Base-by-base conservation (phyloP, 2,329 filamentous ascomycete species). In the Aspergillus sp. region DNA sequence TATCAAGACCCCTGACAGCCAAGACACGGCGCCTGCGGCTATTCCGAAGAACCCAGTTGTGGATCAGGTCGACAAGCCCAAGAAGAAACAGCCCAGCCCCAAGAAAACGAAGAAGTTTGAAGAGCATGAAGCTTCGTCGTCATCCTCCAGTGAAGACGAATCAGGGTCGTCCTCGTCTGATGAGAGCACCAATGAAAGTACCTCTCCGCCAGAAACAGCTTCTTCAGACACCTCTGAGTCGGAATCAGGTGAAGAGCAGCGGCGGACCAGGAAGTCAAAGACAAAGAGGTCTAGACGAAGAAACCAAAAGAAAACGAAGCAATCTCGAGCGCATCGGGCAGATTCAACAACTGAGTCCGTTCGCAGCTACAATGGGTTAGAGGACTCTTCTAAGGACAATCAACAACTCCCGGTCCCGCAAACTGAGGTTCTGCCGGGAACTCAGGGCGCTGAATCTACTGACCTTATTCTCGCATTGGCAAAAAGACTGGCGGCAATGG, bases 231-330 rank as follows among this genome's bases (percentile, higher is more conserved):
- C 49, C 9, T 52, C 56, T 1, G 55, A 61, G 20, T 60, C 60
- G 4, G 55, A 58, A 33, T 48, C 52, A 3, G 60, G 60, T 10
- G 51, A 53, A 15, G 59, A 60, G 54, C 61, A 47, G 52, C 63
- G 69, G 44, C 70, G 71, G 46, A 57, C 61, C 51, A 55, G 62
- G 44, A 74, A 71, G 53, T 53, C 59, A 3, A 73, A 65, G 38
- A 45, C 60, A 5, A 69, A 60, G 33, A 65, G 66, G 48, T 49
- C 55, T 1, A 50, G 57, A 27, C 68, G 63, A 39, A 51, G 53
- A 20, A 58, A 53, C 27, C 51, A 54, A 17, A 48, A 49, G 7
- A 58, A 55, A 44, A 66, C 71, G 59, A 68, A 65, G 38, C 74
- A 69, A 59, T 59, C 63, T 39, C 69, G 66, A 49, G 55, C 65